Percentiles rank a stretch among this genome's conserved stretches.
Evolutionary conservation across 78 protist genomes (phyloP).

Genomic region (Paratrimastix pyriformis): DNA sequence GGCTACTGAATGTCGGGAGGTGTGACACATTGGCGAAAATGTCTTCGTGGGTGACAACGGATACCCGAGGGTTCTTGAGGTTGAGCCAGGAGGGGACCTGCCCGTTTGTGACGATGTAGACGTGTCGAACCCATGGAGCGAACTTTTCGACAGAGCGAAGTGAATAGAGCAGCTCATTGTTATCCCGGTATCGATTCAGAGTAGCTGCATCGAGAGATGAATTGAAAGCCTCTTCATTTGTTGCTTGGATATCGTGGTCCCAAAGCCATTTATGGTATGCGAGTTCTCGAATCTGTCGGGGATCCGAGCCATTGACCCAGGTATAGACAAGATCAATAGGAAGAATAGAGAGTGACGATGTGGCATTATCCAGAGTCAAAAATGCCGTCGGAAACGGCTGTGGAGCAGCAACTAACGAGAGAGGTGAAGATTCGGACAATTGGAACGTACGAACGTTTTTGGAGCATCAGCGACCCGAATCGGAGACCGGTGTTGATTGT

Average conservation of each 20-base stretch:
- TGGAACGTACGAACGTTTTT: too few relatives aligned
- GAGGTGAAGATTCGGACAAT: too few relatives aligned
- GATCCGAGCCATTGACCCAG: conserved; percentile 94
- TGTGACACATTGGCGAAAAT: conserved; percentile 59
- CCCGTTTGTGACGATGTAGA: conserved; percentile 84
- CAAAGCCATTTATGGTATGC: too few relatives aligned
- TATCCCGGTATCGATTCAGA: conserved; percentile 66
- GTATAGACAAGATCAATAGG: conserved; percentile 87
- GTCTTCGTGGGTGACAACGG: conserved; percentile 53
- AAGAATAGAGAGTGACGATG: too few relatives aligned
- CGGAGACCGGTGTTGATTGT: too few relatives aligned
- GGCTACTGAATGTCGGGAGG: conserved; percentile 84
- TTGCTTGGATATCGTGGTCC: too few relatives aligned
- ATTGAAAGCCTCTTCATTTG: neutral
- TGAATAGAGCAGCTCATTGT: conserved; percentile 80
- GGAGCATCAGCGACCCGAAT: too few relatives aligned
- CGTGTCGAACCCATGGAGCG: conserved; percentile 84
- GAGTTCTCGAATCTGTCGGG: too few relatives aligned
- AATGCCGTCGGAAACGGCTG: too few relatives aligned
- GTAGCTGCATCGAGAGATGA: neutral
- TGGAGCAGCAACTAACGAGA: too few relatives aligned
- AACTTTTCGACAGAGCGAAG: conserved; percentile 70
- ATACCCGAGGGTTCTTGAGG: conserved; percentile 44
- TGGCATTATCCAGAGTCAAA: too few relatives aligned
- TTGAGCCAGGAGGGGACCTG: conserved; percentile 91